A percentile compares a stretch with the other conserved stretches of the same genome.
phyloP scores from a whole-genome alignment of 2,329 filamentous ascomycete genomes.

The Ambrosiella beaveri region DNA sequence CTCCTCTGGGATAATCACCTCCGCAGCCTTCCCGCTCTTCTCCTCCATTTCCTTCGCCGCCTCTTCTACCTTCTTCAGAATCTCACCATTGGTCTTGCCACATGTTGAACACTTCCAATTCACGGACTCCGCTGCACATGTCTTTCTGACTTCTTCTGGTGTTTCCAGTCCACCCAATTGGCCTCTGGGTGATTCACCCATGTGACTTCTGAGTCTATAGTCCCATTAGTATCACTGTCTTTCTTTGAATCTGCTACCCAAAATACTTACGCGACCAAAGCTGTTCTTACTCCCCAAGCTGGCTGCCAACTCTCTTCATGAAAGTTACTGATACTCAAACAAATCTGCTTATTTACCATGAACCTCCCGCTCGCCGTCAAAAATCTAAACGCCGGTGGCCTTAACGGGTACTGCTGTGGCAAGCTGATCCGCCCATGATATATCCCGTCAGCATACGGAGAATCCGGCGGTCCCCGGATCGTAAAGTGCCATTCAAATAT shows the following conservation, averaged over 20 bases:
- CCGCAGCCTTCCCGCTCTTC: conserved; percentile 17
- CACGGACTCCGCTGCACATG: conserved; percentile 50
- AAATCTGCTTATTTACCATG: conserved; percentile 93
- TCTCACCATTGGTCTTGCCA: conserved; percentile 51
- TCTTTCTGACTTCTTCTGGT: conserved; percentile 44
- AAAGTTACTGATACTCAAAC: conserved; percentile 80
- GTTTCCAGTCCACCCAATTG: conserved; percentile 83
- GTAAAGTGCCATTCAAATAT: conserved; percentile 99
- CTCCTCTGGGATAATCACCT: conserved; percentile 29
- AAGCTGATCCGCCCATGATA: conserved; percentile 94
- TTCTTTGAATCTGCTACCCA: background rate
- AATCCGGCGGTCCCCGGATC: conserved; percentile 69
- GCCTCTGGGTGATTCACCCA: conserved; percentile 76
- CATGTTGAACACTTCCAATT: conserved; percentile 55
- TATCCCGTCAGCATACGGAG: conserved; percentile 62
- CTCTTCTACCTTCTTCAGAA: conserved; percentile 40
- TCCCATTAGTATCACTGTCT: background rate
- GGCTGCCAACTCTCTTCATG: conserved; percentile 99
- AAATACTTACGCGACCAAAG: conserved; percentile 41
- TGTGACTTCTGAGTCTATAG: conserved; percentile 57
- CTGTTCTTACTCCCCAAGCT: conserved; percentile 89
- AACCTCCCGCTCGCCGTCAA: conserved; percentile 82
- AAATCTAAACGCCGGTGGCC: conserved; percentile 91
- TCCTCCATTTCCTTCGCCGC: conserved; percentile 17
- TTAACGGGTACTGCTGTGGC: conserved; percentile 74